Percentiles rank a stretch among this genome's conserved stretches.
phyloP scores from a whole-genome alignment of 2,329 filamentous ascomycete species.

The Diaporthe batatas region DNA sequence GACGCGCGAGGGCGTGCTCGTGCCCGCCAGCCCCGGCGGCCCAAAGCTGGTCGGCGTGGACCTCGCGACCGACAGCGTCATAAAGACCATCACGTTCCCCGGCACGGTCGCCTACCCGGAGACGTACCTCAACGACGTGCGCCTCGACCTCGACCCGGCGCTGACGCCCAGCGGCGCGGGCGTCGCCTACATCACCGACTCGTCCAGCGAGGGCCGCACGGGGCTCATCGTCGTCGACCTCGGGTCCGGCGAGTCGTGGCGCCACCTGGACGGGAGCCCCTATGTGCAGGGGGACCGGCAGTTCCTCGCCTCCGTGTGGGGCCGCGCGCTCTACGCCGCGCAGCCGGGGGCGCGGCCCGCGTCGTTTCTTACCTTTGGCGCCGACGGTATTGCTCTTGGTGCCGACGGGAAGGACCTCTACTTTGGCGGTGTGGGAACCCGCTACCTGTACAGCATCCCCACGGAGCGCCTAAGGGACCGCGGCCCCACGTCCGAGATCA shows the following conservation, averaged over 20 bases:
- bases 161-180: slow-evolving; percentile 58
- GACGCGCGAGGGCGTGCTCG: slow-evolving; percentile 54
- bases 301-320: slow-evolving; percentile 63
- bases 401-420: slow-evolving; percentile 62
- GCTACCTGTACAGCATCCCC: slow-evolving; percentile 56
- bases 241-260: slow-evolving; percentile 61
- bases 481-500: slow-evolving; percentile 54
- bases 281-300: slow-evolving; percentile 57
- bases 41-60: slow-evolving; percentile 65
- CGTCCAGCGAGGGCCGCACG: slow-evolving; percentile 60
- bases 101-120: slow-evolving; percentile 58
- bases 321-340: slow-evolving; percentile 58
- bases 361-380: slow-evolving; percentile 57
- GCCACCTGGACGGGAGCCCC: slow-evolving; percentile 59
- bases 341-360: slow-evolving; percentile 46
- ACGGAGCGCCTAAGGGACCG: slow-evolving; percentile 58
- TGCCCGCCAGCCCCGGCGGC: slow-evolving; percentile 60
- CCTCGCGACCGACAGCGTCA: slow-evolving; percentile 58
- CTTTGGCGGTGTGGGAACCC: slow-evolving; percentile 58
- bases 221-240: slow-evolving; percentile 65
- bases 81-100: slow-evolving; percentile 65
- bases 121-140: slow-evolving; percentile 66
- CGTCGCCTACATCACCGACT: slow-evolving; percentile 67
- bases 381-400: slow-evolving; percentile 64
- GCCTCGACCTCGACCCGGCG: slow-evolving; percentile 62